Evolutionary conservation across 768 basidiomycete species (phyloP), one percentile per base, ranked within the genome.

Genomic region (Termitomyces sp.): DNA sequence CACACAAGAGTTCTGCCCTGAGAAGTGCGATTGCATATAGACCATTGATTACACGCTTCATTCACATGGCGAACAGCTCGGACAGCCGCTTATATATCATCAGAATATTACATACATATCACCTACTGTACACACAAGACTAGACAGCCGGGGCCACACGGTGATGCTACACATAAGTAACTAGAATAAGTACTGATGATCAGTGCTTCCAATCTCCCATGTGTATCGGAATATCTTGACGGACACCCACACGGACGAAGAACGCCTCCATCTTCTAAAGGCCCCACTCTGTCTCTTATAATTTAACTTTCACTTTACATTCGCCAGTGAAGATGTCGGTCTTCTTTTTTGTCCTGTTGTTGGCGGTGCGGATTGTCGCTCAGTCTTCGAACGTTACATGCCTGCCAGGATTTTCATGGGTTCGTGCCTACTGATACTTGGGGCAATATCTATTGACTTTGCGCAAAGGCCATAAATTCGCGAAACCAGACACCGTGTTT

Each of bases 401-500:
- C 53, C 60, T 67, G 22, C 50, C 68, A 13, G 59, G 62, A 15
- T 77, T 69, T 60, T 53, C 63, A 50, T 78, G 77, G 77, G 77
- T 75, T 23, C 12, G 57, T 40, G 38, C 16, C 32, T 5, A 48
- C 32, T 42, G 32, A 7, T 29, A 16, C 52, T 35, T 36, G 9
- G 23, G 20, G 9, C 29, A 11, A 6, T 25, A 35, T 25, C 38
- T 51, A 3, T 50, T 32, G 18, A 29, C 1, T 27, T 36, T 12
- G 36, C 20, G 31, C 16, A 7, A 29, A 78, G 78, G 58, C 75
- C 4, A 57, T 73, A 45, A 83, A 82, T 60, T 69, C 66, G 32
- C 62, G 56, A 35, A 49, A 54, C 35, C 82, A 84, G 59, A 79
- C 69, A 22, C 81, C 82, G 22, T 84, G 82, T 54, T 27, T 76